Evolutionary conservation across 75 land plant species (phyloP), one percentile per base, ranked within the genome.

Genomic region (Pinus tabuliformis): DNA sequence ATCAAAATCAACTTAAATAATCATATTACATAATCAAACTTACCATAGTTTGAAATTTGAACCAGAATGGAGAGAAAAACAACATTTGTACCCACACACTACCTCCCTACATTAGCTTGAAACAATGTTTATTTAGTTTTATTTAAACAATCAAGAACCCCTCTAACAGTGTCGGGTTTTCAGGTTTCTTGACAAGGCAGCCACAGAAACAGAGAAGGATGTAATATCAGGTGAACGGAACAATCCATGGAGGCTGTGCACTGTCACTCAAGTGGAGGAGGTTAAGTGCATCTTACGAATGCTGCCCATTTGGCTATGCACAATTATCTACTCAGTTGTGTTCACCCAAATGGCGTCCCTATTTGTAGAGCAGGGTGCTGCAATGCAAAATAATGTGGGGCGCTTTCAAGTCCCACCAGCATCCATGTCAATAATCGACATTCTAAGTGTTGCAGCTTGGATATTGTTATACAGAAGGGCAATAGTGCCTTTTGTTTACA

Each of bases 261-360:
- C 80, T 56, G 77, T 85, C 14, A 81, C 87, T 3, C 83, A 85
- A 36, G 89, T 87, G 20, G 89, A 87, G 66, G 89, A 87, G 70
- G 73, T 87, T 49, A 87, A 87, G 65, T 63, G 72, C 54, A 59
- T 87, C 24, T 30, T 77, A 54, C 74, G 84, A 1, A 61, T 86
- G 75, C 73, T 87, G n/a, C 89, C 89, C 6, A 80, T 87, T 17
- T 81, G 80, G 75, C 60, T 76, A 14, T 57, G 72, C 78, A 77
- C 78, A 22, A 81, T 85, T 45, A 56, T 85, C 24, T 81, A 81
- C 76, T 77, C 78, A 12, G 73, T 78, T 24, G 87, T 85, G 22
- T 78, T 78, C 61, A 70, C 83, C 16, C 89, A 87, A 72, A 78
- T 78, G 72, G 62, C 70, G 39, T 77, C 87, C n/a, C 58, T 78